Conservation (phyloP, 352 stramenopile species). For the Hyaloperonospora arabidopsidis region DNA sequence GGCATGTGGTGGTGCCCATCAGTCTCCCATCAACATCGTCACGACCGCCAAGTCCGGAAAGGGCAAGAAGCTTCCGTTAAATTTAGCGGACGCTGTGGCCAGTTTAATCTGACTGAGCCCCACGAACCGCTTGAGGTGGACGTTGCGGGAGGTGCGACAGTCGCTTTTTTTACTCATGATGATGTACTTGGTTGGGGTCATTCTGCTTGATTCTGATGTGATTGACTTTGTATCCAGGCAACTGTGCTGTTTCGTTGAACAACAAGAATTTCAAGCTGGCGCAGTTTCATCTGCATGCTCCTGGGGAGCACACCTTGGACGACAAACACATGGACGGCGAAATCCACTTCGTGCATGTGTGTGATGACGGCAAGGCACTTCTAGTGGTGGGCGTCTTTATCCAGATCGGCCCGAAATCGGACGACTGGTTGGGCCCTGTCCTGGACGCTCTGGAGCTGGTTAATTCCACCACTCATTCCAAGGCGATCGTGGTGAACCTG, state of each 20-base stretch:
- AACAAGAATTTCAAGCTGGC: conserved; percentile 16
- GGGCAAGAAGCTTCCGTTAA: conserved; percentile 15
- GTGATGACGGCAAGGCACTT: conserved; percentile 27
- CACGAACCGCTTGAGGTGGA: conserved; percentile 26
- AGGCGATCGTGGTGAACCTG: too few relatives aligned
- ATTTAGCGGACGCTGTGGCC: conserved; percentile 28
- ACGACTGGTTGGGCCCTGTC: too few relatives aligned
- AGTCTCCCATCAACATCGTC: conserved; percentile 43
- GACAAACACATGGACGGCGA: conserved; percentile 38
- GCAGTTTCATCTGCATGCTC: conserved; percentile 47
- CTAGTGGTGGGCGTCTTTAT: neutral
- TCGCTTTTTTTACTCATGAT: neutral
- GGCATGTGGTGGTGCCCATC: conserved; percentile 23
- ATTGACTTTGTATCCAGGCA: conserved; percentile 11
- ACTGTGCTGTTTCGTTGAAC: conserved; percentile 10
- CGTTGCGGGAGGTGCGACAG: conserved; percentile 16
- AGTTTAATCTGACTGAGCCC: conserved; percentile 28
- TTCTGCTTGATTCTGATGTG: conserved; percentile 3
- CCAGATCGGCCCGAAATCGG: too few relatives aligned
- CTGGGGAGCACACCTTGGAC: conserved; percentile 53
- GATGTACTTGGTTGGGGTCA: neutral
- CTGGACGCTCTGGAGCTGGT: too few relatives aligned
- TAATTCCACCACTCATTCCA: too few relatives aligned
- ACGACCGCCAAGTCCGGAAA: conserved; percentile 9
- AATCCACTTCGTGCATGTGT: conserved; percentile 55